These are phyloP conservation scores for Galerina marginata DNA, from an alignment of 768 basidiomycete genomes.

Conservation along the genomic window DNA sequence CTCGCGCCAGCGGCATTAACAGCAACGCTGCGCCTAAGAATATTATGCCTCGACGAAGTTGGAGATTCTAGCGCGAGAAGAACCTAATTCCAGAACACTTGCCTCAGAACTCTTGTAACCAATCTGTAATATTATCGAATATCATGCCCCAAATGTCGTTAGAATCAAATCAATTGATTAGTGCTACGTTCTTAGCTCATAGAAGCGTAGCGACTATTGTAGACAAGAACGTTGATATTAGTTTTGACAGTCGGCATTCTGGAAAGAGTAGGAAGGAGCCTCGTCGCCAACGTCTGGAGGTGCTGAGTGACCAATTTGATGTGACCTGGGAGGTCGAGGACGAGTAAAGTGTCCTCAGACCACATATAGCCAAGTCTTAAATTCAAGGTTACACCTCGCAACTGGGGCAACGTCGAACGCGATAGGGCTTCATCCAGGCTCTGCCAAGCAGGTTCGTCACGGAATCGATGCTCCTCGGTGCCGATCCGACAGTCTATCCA, in stretches of 20 bases:
- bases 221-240: background rate
- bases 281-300: background rate
- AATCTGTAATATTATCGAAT: no score
- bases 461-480: slow-evolving; percentile 3
- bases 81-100: no score
- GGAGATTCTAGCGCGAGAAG: no score
- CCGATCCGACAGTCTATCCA: slow-evolving; percentile 16
- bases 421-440: slow-evolving; percentile 7
- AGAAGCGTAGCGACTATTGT: slow-evolving; percentile 1
- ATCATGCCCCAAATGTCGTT: no score
- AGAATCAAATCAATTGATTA: no score
- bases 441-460: background rate
- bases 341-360: background rate
- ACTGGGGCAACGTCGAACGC: background rate
- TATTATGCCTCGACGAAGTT: no score
- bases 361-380: slow-evolving; percentile 17
- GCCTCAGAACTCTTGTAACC: no score
- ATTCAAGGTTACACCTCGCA: background rate
- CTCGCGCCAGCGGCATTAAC: no score
- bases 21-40: no score
- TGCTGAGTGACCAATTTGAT: slow-evolving; percentile 4
- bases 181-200: no score
- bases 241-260: background rate
- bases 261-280: slow-evolving; percentile 1
- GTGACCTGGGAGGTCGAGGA: background rate